Percentiles rank a stretch among this genome's conserved stretches.
Evolutionary conservation across 1,284 basidiomycete genomes (phyloP).

Genomic region (Pascua sp.): DNA sequence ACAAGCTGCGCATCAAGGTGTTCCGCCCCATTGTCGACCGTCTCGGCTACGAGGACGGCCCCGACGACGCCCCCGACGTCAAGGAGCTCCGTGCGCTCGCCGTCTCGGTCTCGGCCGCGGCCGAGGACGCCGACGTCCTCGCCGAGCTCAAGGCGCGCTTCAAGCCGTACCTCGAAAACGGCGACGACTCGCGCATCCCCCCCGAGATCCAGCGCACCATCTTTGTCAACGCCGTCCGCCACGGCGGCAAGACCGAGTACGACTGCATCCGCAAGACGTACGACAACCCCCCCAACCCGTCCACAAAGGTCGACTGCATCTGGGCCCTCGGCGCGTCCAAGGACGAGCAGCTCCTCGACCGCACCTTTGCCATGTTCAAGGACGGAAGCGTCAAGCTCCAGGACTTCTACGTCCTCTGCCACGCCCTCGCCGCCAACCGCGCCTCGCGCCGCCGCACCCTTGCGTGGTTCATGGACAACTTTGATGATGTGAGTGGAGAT

Average conservation of each 20-base stretch:
- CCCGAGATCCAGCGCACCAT: conserved; percentile 61
- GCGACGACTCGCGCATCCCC: conserved; percentile 76
- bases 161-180: conserved; percentile 64
- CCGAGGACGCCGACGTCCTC: conserved; percentile 65
- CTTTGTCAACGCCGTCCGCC: conserved; percentile 56
- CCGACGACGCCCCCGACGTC: conserved; percentile 67
- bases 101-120: conserved; percentile 64
- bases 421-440: conserved; percentile 47
- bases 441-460: conserved; percentile 36
- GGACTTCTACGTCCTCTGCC: conserved; percentile 58
- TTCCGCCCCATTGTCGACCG: conserved; percentile 75
- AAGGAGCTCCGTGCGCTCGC: conserved; percentile 74
- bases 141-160: conserved; percentile 73
- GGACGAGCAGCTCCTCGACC: conserved; percentile 53
- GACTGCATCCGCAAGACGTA: conserved; percentile 68
- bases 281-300: conserved; percentile 69
- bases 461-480: conserved; percentile 60
- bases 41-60: conserved; percentile 73
- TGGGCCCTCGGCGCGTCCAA: conserved; percentile 40
- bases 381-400: conserved; percentile 60
- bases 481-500: conserved; percentile 56
- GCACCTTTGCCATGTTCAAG: conserved; percentile 60
- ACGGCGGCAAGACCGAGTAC: conserved; percentile 75
- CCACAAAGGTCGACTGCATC: conserved; percentile 67
- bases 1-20: conserved; percentile 66